Evolutionary conservation across 805 yeast species (phyloP), one percentile per base, ranked within the genome.

Genomic region (Lipomyces chichibuensis): DNA sequence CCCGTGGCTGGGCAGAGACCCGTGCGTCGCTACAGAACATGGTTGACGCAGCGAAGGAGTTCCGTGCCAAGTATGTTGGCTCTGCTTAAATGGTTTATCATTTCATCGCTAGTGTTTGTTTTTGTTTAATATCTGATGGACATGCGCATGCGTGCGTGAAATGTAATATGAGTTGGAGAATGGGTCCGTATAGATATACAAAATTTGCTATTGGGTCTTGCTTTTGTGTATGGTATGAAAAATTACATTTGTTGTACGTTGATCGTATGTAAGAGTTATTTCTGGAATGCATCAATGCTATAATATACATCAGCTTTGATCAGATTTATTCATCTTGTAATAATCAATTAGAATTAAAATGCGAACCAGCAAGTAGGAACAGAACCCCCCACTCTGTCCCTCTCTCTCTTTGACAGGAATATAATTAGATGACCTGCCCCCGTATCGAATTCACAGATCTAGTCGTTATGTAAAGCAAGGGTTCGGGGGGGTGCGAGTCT

Each of bases 1-100:
- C 99, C 82, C 93, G 99, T 89, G 97, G 97, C 77, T 95, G 99
- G 99, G 92, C 90, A 77, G 99, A 95, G 88, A 91, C 94, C 77
- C 92, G 84, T 80, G 92, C 88, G 79, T 92, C 96, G 78, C 89
- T 95, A 83, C 91, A 96, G 82, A 91, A 95, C 85, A 95, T 95
- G 99, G 98, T 95, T 81, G 95, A 90, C 75, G 98, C 99, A 79
- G 98, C 98, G 79, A 94, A 95, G 87, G 87, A 86, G 84, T 94
- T 85, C 96, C 91, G 96, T 81, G 86, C 82, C 77, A 82, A 84
- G 77, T 83, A 78, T 73, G 60, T 73, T 65, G 55, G 33, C 25
- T n/a, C 27, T 6, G 55, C 55, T 25, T 52, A 52, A 43, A 43
- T 43, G 9, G 49, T n/a, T 43, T 9, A 17, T 43, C 23, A 43